phyloP scores from a whole-genome alignment of 2,329 filamentous ascomycete species.

The Cladorrhinum sp. region DNA sequence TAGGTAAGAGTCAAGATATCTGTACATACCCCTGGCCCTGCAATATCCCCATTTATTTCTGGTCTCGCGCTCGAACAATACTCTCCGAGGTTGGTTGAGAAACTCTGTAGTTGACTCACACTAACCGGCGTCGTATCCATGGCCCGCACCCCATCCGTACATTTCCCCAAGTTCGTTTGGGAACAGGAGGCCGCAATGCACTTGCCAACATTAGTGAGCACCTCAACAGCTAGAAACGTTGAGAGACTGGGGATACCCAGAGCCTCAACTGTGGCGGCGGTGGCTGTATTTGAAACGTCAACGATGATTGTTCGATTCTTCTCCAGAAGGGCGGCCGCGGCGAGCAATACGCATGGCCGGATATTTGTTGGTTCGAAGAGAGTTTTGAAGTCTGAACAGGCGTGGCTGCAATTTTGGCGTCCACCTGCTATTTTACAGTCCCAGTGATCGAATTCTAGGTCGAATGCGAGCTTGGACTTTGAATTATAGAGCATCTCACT shows the following conservation, averaged over 20 bases:
- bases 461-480: not conserved
- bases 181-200: constrained; percentile 13
- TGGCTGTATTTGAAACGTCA: not conserved
- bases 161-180: constrained; percentile 3
- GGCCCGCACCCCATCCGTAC: not conserved
- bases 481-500: not conserved
- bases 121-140: not conserved
- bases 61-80: constrained; percentile 13
- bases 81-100: constrained; percentile 1
- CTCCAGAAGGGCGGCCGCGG: constrained; percentile 8
- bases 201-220: not conserved
- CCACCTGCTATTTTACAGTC: not conserved
- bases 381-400: not conserved
- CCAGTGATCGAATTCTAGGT: not conserved
- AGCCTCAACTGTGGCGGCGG: not conserved
- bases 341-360: constrained; percentile 9
- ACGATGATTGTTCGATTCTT: not conserved
- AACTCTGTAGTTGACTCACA: not conserved
- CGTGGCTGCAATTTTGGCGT: not conserved
- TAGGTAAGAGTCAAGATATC: not conserved
- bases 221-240: not conserved
- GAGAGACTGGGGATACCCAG: not conserved
- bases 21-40: constrained; percentile 18
- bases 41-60: constrained; percentile 18
- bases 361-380: constrained; percentile 14